Evolutionary conservation across 129 eudicot species (phyloP).

Genomic region (Centella asiatica): DNA sequence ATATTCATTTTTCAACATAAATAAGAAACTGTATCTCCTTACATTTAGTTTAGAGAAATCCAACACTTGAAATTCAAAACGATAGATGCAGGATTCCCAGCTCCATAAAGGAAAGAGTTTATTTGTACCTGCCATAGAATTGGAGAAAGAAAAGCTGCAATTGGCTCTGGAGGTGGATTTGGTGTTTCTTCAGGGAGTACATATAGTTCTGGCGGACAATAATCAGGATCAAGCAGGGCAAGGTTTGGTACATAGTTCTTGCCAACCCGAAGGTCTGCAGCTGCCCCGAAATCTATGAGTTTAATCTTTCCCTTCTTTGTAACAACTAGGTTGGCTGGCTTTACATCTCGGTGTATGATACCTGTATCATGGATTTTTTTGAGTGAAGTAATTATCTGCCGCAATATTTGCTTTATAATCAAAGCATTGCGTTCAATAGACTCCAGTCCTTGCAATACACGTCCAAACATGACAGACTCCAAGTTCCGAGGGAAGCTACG

Average conservation of each 20-base stretch:
- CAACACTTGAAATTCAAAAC: too few relatives aligned
- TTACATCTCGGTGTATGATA: slow-evolving; percentile 90
- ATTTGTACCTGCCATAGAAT: slow-evolving; percentile 71
- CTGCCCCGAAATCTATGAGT: slow-evolving; percentile 97
- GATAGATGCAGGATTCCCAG: neutral
- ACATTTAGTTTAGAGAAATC: neutral
- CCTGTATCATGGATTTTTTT: slow-evolving; percentile 90
- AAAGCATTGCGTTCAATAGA: slow-evolving; percentile 70
- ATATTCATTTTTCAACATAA: neutral
- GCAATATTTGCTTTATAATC: slow-evolving; percentile 85
- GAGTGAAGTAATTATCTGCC: slow-evolving; percentile 80
- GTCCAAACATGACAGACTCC: slow-evolving; percentile 88
- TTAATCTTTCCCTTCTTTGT: slow-evolving; percentile 91
- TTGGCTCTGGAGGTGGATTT: slow-evolving; percentile 88
- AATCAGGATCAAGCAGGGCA: slow-evolving; percentile 89
- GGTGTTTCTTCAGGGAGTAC: slow-evolving; percentile 98
- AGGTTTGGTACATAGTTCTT: slow-evolving; percentile 77
- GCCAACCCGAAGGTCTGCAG: slow-evolving; percentile 89
- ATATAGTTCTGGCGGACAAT: slow-evolving; percentile 84
- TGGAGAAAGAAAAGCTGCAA: slow-evolving; percentile 91
- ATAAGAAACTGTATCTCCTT: slow-evolving; percentile 1
- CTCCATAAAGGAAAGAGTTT: neutral
- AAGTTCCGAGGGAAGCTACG: slow-evolving; percentile 73
- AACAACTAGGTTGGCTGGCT: slow-evolving; percentile 94
- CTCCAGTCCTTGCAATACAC: slow-evolving; percentile 65